Evolutionary conservation across 306 rosid species (phyloP), one percentile per base, ranked within the genome.

Genomic region (Cicer arietinum): DNA sequence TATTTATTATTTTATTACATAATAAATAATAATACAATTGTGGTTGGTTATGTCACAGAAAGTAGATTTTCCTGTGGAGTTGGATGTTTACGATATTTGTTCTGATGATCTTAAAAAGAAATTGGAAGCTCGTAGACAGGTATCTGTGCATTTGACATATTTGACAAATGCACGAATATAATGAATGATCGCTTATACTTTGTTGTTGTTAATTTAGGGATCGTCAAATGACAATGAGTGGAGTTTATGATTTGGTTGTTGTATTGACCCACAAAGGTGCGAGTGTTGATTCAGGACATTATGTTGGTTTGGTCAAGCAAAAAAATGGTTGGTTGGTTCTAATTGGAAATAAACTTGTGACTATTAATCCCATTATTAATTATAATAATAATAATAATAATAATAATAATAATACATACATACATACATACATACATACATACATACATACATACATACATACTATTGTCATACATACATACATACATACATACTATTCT

Each of bases 51-150:
- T 82, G 74, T 67, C 96, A 2, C 30, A 95, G 98, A 95, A 95
- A 95, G 98, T 95, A 78, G 98, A 92, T 82, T 92, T 89, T 83
- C 98, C 99, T 64, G 76, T 95, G 88, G 92, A 80, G 88, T 85
- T 95, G 86, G 99, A 95, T 88, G 79, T 92, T 68, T 90, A 84
- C 80, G 98, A 95, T 87, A 83, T 92, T 79, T 95, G 99, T 71
- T 92, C 99, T 10, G 99, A 92, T 5, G 98, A 95, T 61, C 98
- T 95, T 53, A 88, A 88, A 58, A 86, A 86, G 60, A 88, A 70
- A 56, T 85, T 95, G 88, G 96, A 95, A 58, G 79, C 81, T 79
- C 98, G 98, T 84, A 89, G 99, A 68, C 56, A 71, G 99, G 99
- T 94, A 74, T 68, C 18, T 69, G 63, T 75, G 66, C 48, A 30